Evolutionary conservation across 352 stramenopile genomes (phyloP), one percentile per base, ranked within the genome.

Genomic region (Elongisporangium senticosum): DNA sequence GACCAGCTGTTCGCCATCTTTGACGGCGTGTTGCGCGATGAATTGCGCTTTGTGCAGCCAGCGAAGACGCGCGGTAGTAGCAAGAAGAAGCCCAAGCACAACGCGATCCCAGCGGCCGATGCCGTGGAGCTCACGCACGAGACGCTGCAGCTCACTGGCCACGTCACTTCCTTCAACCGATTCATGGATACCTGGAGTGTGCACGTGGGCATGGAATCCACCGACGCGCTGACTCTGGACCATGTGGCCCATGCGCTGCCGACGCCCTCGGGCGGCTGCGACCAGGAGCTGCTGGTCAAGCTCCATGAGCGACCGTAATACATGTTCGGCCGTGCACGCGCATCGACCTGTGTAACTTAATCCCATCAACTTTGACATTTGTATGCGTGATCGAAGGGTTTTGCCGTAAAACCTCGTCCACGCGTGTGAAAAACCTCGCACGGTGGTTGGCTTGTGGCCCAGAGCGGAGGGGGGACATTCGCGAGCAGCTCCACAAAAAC

Each of bases 181-280:
- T 90, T 78, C 54, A 66, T 85, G 67, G 72, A 84, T 54, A 72
- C 81, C 58, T 90, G 81, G 81, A 89, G 63, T 15, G 21, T 90
- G 10, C 64, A 83, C 19, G 72, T 63, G 10, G 50, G 52, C 6
- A 52, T 84, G 10, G 11, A 10, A 6, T 39, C 20, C 6, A 53
- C 59, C 1, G 50, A 59, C 3, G 56, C 56, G 37, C 47, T 89
- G 4, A 43, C 37, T 28, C 65, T 89, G 49, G 71, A 87, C 53
- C 62, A 66, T 24, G 51, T 62, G 10, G 39, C 33, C 61, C 3
- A 53, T 74, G 48, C 49, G 56, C 56, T 55, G 71, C 33, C 33
- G 8, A 43, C 33, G 11, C 33, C 33, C 11, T 43, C 33, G 5
- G 8, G 5, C 33, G 33, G 5, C 28, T 39, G 28, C 33, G 33